phyloP scores from a whole-genome alignment of 345 rosid species.

The Eucalyptus shirleyi region DNA sequence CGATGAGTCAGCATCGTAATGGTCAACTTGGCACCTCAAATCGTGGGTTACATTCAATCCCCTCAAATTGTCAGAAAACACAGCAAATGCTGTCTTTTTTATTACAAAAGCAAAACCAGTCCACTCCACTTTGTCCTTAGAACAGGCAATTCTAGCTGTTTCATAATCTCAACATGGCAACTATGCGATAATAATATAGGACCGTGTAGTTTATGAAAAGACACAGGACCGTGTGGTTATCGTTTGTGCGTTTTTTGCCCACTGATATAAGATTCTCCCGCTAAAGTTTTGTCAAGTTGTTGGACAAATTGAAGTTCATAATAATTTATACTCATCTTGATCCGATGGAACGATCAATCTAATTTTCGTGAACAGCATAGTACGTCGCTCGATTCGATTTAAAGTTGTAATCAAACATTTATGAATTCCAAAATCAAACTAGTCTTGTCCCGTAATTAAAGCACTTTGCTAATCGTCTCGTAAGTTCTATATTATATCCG shows the following conservation, averaged over 20 bases:
- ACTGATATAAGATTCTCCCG: background rate
- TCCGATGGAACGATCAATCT: background rate
- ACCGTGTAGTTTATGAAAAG: background rate
- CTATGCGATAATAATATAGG: background rate
- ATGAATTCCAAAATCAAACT: background rate
- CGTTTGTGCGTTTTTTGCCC: background rate
- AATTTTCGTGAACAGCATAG: background rate
- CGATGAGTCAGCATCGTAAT: background rate
- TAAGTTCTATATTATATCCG: background rate
- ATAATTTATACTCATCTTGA: background rate
- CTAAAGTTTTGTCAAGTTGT: background rate
- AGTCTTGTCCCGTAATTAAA: background rate
- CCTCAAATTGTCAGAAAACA: background rate
- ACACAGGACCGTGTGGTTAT: background rate
- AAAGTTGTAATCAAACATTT: background rate
- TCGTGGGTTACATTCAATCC: background rate
- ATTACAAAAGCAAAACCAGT: background rate
- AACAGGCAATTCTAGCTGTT: background rate
- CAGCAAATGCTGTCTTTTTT: background rate
- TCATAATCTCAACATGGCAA: background rate
- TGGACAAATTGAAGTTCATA: background rate
- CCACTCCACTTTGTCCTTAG: background rate
- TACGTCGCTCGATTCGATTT: background rate
- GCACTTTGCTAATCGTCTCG: background rate
- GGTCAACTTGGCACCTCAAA: background rate